Percentiles rank a stretch among this genome's conserved stretches.
phyloP scores from a whole-genome alignment of 2,329 filamentous ascomycete species.

The Diaporthe humulicola region DNA sequence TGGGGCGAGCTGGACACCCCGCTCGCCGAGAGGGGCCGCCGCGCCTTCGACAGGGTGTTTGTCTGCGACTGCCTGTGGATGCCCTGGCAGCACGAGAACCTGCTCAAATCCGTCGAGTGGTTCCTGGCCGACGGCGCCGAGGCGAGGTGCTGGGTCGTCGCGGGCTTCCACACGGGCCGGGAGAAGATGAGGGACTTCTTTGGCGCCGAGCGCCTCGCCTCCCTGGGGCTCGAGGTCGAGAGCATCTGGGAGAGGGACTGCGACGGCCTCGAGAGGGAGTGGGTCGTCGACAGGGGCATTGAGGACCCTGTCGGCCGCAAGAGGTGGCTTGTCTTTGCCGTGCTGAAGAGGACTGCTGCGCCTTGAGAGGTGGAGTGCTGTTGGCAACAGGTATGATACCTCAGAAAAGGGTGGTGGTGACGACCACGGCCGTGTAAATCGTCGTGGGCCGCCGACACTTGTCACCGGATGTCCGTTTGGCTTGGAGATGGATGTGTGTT shows the following conservation, averaged over 20 bases:
- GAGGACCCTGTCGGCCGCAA: slow-evolving; percentile 75
- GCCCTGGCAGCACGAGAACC: slow-evolving; percentile 77
- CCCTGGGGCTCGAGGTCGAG: slow-evolving; percentile 71
- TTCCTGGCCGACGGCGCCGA: slow-evolving; percentile 64
- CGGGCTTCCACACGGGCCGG: slow-evolving; percentile 80
- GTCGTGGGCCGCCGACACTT: background rate
- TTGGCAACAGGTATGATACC: background rate
- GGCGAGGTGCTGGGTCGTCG: slow-evolving; percentile 74
- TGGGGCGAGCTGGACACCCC: slow-evolving; percentile 68
- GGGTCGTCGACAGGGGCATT: slow-evolving; percentile 69
- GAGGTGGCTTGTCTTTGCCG: slow-evolving; percentile 76
- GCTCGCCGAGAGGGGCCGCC: slow-evolving; percentile 44
- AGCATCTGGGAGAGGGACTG: slow-evolving; percentile 78
- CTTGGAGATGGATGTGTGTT: background rate
- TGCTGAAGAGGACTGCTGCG: slow-evolving; percentile 56
- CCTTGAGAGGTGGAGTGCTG: background rate
- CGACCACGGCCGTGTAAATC: background rate
- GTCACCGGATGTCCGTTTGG: background rate
- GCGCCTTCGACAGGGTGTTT: slow-evolving; percentile 72
- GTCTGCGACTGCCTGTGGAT: slow-evolving; percentile 83
- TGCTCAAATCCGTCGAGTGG: slow-evolving; percentile 72
- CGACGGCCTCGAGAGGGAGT: slow-evolving; percentile 72
- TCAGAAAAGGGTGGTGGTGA: background rate
- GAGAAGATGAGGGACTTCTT: slow-evolving; percentile 77
- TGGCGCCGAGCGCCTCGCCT: slow-evolving; percentile 58